These are phyloP conservation scores for Vitis rupestris DNA, from an alignment of 164 flowering plant species.

Conservation along the genomic window DNA sequence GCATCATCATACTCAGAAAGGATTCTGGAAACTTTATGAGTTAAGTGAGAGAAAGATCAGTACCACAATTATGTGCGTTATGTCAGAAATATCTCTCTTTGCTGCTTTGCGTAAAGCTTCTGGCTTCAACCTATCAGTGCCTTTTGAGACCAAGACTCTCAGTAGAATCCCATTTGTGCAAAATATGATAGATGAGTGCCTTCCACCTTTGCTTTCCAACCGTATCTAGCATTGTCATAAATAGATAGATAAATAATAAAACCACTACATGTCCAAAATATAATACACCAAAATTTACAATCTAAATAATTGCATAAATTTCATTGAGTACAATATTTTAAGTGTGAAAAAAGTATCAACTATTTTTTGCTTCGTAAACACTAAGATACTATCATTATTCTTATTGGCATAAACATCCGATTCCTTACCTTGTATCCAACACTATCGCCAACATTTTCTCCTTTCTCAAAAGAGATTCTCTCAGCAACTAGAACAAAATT, in stretches of 20 bases:
- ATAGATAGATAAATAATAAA: conserved; percentile 1
- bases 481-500: conserved; percentile 68
- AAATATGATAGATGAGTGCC: conserved; percentile 77
- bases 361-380: no score
- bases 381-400: no score
- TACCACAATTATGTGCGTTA: conserved; percentile 97
- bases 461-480: conserved; percentile 87
- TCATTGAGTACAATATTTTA: no score
- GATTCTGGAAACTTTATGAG: no score
- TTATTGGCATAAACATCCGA: not conserved
- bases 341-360: no score
- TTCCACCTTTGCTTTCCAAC: conserved; percentile 86
- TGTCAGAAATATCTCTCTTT: conserved; percentile 29
- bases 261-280: not conserved
- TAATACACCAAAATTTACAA: not conserved
- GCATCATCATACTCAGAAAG: not conserved
- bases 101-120: conserved; percentile 19
- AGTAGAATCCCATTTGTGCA: conserved; percentile 92
- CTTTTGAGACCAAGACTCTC: conserved; percentile 65
- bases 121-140: conserved; percentile 24
- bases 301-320: no score
- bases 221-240: conserved; percentile 54
- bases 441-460: conserved; percentile 75
- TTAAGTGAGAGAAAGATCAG: not conserved
- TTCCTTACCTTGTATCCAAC: conserved; percentile 92